Evolutionary conservation across 2,329 filamentous ascomycete genomes (phyloP).

Genomic region (Phoma sp.): DNA sequence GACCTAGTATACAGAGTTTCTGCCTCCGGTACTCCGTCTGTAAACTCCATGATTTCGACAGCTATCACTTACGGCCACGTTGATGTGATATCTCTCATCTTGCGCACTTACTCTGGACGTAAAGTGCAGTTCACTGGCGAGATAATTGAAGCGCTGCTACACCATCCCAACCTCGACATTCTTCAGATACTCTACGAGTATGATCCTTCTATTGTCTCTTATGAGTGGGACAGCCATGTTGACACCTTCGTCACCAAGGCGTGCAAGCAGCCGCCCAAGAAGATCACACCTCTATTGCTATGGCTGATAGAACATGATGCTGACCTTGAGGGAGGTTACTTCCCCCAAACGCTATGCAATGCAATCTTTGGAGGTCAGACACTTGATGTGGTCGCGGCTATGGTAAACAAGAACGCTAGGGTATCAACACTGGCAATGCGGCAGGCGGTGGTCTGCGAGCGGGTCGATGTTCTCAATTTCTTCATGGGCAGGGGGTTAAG

Average conservation of each 20-base stretch:
- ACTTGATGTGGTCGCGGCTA: conserved; percentile 8
- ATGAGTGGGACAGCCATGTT: conserved; percentile 12
- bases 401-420: conserved; percentile 9
- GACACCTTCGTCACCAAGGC: conserved; percentile 17
- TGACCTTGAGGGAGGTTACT: conserved; percentile 5
- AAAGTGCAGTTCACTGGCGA: conserved; percentile 6
- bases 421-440: conserved; percentile 1
- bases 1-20: neutral
- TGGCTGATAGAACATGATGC: conserved; percentile 14
- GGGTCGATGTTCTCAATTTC: conserved; percentile 8
- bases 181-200: conserved; percentile 13
- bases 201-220: conserved; percentile 4
- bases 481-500: conserved; percentile 3
- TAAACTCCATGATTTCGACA: conserved; percentile 2
- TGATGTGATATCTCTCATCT: conserved; percentile 2
- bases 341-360: conserved; percentile 1
- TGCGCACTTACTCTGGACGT: conserved; percentile 2
- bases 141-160: conserved; percentile 1
- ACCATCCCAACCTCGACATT: conserved; percentile 10
- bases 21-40: neutral
- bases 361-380: conserved; percentile 7
- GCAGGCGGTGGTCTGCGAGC: conserved; percentile 13
- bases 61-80: conserved; percentile 4
- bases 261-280: conserved; percentile 14
- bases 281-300: conserved; percentile 9